A percentile compares a stretch with the other conserved stretches of the same genome.
These are phyloP conservation scores for Trichophyton simii DNA, from an alignment of 2,329 filamentous ascomycete species.

Conservation along the genomic window DNA sequence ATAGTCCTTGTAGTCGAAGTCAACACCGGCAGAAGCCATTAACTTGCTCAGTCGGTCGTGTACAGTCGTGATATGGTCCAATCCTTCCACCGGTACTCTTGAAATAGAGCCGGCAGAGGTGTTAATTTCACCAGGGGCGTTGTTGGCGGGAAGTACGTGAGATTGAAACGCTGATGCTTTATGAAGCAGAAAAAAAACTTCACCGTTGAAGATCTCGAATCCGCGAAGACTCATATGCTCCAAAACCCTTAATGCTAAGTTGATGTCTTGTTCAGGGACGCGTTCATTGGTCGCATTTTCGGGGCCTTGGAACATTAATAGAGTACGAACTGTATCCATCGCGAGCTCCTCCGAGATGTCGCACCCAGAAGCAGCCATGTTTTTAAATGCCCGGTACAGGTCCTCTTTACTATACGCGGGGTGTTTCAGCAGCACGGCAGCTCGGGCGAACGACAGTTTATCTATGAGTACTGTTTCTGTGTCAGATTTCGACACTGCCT, in stretches of 20 bases:
- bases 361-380: slow-evolving; percentile 24
- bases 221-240: slow-evolving; percentile 33
- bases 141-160: slow-evolving; percentile 30
- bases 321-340: slow-evolving; percentile 25
- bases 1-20: slow-evolving; percentile 21
- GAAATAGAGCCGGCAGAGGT: slow-evolving; percentile 15
- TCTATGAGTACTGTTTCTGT: slow-evolving; percentile 20
- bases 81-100: slow-evolving; percentile 8
- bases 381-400: slow-evolving; percentile 24
- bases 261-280: slow-evolving; percentile 19
- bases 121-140: slow-evolving; percentile 24
- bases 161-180: slow-evolving; percentile 29
- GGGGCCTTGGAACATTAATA: slow-evolving; percentile 21
- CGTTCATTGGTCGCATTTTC: slow-evolving; percentile 9
- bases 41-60: slow-evolving; percentile 20
- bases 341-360: slow-evolving; percentile 25
- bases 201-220: slow-evolving; percentile 30
- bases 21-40: slow-evolving; percentile 19
- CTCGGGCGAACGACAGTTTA: slow-evolving; percentile 26
- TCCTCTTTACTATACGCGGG: slow-evolving; percentile 25
- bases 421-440: slow-evolving; percentile 29
- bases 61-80: slow-evolving; percentile 11
- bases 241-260: slow-evolving; percentile 30
- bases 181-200: slow-evolving; percentile 37
- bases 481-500: slow-evolving; percentile 17